Evolutionary conservation across 768 basidiomycete genomes (phyloP), one percentile per base, ranked within the genome.

Genomic region (Leucocoprinus sp.): DNA sequence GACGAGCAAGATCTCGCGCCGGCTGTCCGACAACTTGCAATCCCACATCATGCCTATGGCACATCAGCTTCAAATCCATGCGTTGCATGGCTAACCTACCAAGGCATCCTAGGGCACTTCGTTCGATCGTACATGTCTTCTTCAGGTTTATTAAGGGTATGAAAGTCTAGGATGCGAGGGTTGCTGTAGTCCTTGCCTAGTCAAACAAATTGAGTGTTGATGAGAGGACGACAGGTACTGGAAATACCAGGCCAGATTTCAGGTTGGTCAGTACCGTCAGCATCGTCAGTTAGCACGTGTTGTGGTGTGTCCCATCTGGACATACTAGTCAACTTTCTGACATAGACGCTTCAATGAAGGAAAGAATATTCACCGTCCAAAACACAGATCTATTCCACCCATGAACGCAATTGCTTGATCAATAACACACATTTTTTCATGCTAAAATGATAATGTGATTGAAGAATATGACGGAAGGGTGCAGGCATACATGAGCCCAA

Each of bases 341-440:
- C 11, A 45, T 17, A 15, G 26, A 17, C 19, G 2, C 38, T 15
- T 29, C n/a, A n/a, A n/a, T n/a, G n/a, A n/a, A 8, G 23, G 12
- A 22, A 22, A 37, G 31, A 41, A 21, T 19, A 18, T 8, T 37
- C 50, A 83, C 78, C 90, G 74, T 57, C 92, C 91, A 54, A 93
- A 96, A 60, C 89, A 95, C 26, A 95, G 73, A 63, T 99, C 96
- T 34, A 99, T 64, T 2, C 96, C 96, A 14, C 96, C 96, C 90
- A 92, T 96, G 66, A 98, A 99, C 0, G 89, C 93, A 52, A 98
- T 96, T 1, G 91, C 80, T 60, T 96, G 88, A 60, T 99, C 96
- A 50, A 99, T 88, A 11, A 97, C 92, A 57, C 95, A 98, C 51
- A 99, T 59, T 60, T 99, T 99, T 71, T 99, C 96, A 62, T 98